Evolutionary conservation across 257 asterid genomes (phyloP), one percentile per base, ranked within the genome.

Genomic region (Vinca minor): DNA sequence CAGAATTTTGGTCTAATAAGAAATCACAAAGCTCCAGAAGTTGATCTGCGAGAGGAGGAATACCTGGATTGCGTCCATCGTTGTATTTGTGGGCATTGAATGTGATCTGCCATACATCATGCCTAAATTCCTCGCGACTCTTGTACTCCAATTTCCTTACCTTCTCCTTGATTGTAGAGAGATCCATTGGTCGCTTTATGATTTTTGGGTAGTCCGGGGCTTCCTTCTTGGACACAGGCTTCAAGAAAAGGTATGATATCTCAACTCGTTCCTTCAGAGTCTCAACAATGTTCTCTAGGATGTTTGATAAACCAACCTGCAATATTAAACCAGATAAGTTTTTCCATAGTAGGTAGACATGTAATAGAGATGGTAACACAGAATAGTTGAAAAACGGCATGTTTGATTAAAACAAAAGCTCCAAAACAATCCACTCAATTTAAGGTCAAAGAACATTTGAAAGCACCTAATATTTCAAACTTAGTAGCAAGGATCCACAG

Each of bases 41-140:
- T 73, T 87, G 92, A 79, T 93, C 99, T 0, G 99, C 99, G 34
- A 89, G 90, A 46, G 99, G 99, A 69, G 99, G 99, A 74, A 93
- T 93, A 63, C 85, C 84, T 69, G 99, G 99, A 71, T 93, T 82
- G 38, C 96, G 84, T 54, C 83, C 57, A 63, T 85, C 94, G 42
- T 89, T 89, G 75, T 93, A 93, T 60, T 18, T 65, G 70, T 93
- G 99, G 61, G 99, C 97, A 54, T 93, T 93, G 79, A 21, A 62
- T 25, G 73, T 82, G 20, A 93, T 93, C 75, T 81, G 96, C 61
- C 47, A 82, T 44, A 93, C 86, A n/a, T 93, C 99, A 11, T 85
- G 94, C 78, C 99, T 84, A 72, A 93, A 93, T 6, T 89, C 95
- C 6, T 85, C 85, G 3, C 88, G 96, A 80, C 60, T 78, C 76